These are phyloP conservation scores for Anethum foeniculum DNA, from an alignment of 140 eudicot genomes.

Conservation along the genomic window DNA sequence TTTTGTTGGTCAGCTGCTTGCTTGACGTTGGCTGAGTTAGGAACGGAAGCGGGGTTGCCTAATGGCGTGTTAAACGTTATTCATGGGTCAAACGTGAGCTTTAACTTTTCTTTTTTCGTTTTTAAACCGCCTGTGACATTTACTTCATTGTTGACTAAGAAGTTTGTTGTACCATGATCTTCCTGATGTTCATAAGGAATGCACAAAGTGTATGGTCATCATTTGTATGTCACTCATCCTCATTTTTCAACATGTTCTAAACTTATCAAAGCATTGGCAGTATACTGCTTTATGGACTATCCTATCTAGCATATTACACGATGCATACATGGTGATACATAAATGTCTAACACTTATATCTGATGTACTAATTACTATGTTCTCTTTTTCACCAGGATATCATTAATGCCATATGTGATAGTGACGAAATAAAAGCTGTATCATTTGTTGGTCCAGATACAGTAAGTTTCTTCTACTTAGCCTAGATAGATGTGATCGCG, in stretches of 20 bases:
- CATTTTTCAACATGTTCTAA: background rate
- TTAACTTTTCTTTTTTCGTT: background rate
- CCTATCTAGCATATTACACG: background rate
- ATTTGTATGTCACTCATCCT: background rate
- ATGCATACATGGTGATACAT: background rate
- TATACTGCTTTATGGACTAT: background rate
- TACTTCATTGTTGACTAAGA: background rate
- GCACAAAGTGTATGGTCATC: background rate
- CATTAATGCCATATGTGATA: constrained; percentile 95
- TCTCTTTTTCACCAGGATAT: constrained; percentile 53
- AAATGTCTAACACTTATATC: background rate
- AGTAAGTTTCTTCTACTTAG: constrained; percentile 27
- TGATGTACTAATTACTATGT: background rate
- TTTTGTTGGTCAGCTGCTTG: constrained; percentile 43
- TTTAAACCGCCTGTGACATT: background rate
- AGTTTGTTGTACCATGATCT: background rate
- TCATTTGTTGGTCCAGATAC: constrained; percentile 94
- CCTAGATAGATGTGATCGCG: background rate
- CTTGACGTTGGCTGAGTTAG: constrained; percentile 61
- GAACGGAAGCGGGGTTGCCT: constrained; percentile 80
- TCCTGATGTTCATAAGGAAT: constrained; percentile 10
- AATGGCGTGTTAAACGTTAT: constrained; percentile 65
- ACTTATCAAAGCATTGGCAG: background rate
- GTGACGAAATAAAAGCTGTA: constrained; percentile 80
- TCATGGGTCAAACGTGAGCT: constrained; percentile 68